Evolutionary conservation across 306 rosid genomes (phyloP).

Genomic region (Rosa chinensis): DNA sequence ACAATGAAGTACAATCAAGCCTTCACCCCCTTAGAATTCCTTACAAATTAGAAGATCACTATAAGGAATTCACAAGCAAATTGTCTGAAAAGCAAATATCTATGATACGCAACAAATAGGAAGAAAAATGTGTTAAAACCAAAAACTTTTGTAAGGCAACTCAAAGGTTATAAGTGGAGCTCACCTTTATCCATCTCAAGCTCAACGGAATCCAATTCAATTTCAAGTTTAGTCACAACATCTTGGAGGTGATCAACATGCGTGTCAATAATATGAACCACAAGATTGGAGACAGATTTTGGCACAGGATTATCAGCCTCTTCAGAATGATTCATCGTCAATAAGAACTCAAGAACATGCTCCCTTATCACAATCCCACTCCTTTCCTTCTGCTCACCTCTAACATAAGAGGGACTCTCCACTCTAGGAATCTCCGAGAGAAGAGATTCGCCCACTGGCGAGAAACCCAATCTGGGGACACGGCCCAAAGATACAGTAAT

Average conservation of each 20-base stretch:
- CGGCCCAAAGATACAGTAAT: conserved; percentile 89
- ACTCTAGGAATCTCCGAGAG: conserved; percentile 89
- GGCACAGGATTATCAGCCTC: conserved; percentile 98
- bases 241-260: conserved; percentile 96
- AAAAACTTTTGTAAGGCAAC: neutral
- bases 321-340: conserved; percentile 97
- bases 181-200: conserved; percentile 86
- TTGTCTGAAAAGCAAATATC: neutral
- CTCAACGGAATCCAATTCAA: conserved; percentile 88
- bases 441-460: conserved; percentile 69
- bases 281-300: conserved; percentile 73
- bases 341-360: conserved; percentile 91
- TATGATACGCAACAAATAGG: neutral
- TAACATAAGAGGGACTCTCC: conserved; percentile 50
- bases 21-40: neutral
- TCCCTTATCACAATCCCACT: conserved; percentile 73
- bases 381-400: conserved; percentile 56
- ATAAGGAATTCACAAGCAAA: neutral
- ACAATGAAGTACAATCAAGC: neutral
- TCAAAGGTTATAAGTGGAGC: conserved; percentile 12
- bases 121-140: neutral
- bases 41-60: neutral
- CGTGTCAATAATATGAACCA: conserved; percentile 87
- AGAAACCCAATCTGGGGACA: conserved; percentile 92
- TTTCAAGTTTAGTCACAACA: conserved; percentile 86